These are phyloP conservation scores for Pistacia atlantica DNA, from an alignment of 345 rosid genomes.

Conservation along the genomic window DNA sequence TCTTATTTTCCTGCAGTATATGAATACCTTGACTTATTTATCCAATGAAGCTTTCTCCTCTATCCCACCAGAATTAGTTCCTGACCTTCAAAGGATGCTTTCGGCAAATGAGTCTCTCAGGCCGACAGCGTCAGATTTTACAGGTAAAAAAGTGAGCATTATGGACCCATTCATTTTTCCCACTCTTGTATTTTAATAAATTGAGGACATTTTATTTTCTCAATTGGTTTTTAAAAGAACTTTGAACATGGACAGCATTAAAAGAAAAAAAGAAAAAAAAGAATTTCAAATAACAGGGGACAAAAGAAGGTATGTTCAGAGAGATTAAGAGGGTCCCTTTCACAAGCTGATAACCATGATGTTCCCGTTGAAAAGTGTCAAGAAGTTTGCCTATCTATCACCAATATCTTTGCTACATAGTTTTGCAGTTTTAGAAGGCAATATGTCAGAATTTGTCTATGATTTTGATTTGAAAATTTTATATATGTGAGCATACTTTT, in stretches of 20 bases:
- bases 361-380: not conserved
- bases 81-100: slow-evolving; percentile 92
- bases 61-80: slow-evolving; percentile 77
- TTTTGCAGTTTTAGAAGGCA: not conserved
- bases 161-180: slow-evolving; percentile 4
- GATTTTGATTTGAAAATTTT: not conserved
- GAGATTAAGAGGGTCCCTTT: not conserved
- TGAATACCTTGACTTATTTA: slow-evolving; percentile 84
- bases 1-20: slow-evolving; percentile 64
- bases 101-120: slow-evolving; percentile 80
- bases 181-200: slow-evolving; percentile 1
- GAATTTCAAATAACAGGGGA: not conserved
- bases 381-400: not conserved
- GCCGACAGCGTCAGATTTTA: slow-evolving; percentile 92
- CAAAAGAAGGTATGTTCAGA: not conserved
- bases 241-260: not conserved
- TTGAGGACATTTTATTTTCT: not conserved
- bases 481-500: not conserved
- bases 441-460: not conserved
- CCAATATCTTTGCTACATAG: not conserved
- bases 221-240: not conserved
- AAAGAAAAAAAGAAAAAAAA: not conserved
- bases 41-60: slow-evolving; percentile 86
- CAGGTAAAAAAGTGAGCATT: slow-evolving; percentile 50
- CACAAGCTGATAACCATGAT: not conserved